A percentile compares a stretch with the other conserved stretches of the same genome.
phyloP scores from a whole-genome alignment of 305 asterid genomes.

The Solanum aculeatissimum region DNA sequence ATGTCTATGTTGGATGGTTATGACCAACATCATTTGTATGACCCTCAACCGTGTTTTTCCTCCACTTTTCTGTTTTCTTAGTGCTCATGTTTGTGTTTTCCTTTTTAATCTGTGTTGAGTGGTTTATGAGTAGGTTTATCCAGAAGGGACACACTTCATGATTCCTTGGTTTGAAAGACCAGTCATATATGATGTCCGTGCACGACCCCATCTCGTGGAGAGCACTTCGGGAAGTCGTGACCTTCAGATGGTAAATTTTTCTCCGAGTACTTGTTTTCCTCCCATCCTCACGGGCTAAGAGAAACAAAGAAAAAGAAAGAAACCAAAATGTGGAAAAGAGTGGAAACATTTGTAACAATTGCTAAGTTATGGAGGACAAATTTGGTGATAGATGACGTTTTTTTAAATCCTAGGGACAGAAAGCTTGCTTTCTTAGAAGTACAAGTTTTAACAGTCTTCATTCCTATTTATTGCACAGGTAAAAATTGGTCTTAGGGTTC shows the following conservation, averaged over 20 bases:
- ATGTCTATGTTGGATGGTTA: background rate
- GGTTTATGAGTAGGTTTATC: slow-evolving; percentile 42
- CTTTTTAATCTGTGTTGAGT: background rate
- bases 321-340: background rate
- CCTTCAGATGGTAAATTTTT: slow-evolving; percentile 58
- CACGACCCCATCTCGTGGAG: slow-evolving; percentile 73
- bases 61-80: background rate
- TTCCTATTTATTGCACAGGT: slow-evolving; percentile 33
- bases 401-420: background rate
- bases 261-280: background rate
- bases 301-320: background rate
- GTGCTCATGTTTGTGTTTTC: background rate
- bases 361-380: background rate
- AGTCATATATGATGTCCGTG: slow-evolving; percentile 65
- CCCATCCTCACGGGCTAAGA: background rate
- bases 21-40: background rate
- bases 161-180: slow-evolving; percentile 83
- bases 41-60: background rate
- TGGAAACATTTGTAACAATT: background rate
- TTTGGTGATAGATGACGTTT: background rate
- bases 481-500: slow-evolving; percentile 88
- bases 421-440: background rate
- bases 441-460: background rate
- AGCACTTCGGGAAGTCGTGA: slow-evolving; percentile 88
- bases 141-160: slow-evolving; percentile 79